phyloP scores from a whole-genome alignment of 208 protist species.

The Crithidia acanthocephali region DNA sequence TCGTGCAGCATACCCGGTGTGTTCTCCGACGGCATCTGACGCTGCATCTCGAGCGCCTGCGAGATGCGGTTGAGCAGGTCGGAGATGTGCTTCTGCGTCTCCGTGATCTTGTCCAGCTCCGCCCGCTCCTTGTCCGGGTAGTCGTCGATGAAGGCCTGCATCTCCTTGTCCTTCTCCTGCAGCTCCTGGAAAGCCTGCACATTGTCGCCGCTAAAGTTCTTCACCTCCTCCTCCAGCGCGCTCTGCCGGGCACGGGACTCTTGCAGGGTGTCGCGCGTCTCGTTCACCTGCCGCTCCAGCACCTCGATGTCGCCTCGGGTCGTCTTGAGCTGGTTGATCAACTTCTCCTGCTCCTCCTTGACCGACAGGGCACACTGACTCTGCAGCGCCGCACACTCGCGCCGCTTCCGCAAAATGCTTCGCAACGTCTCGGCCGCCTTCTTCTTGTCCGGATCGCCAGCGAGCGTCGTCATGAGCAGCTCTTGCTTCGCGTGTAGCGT shows the following conservation, averaged over 20 bases:
- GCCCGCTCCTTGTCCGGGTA: constrained; percentile 83
- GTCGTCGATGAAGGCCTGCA: constrained; percentile 89
- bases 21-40: constrained; percentile 78
- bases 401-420: constrained; percentile 76
- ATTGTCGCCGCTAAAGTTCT: constrained; percentile 89
- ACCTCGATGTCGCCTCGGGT: constrained; percentile 85
- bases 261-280: constrained; percentile 76
- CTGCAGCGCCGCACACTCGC: constrained; percentile 68
- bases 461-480: constrained; percentile 75
- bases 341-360: constrained; percentile 82
- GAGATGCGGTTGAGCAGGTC: constrained; percentile 82
- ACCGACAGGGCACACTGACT: constrained; percentile 82
- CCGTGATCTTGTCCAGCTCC: constrained; percentile 62
- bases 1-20: constrained; percentile 63
- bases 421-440: constrained; percentile 72
- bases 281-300: constrained; percentile 82
- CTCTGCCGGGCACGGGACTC: constrained; percentile 70
- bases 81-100: constrained; percentile 63
- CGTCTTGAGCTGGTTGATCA: constrained; percentile 83
- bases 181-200: constrained; percentile 86
- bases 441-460: constrained; percentile 78
- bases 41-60: constrained; percentile 73
- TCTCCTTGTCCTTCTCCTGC: constrained; percentile 81
- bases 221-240: constrained; percentile 80
- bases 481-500: constrained; percentile 87